Evolutionary conservation across 495 filamentous ascomycete genomes (phyloP), one percentile per base, ranked within the genome.

Genomic region (Xylaria curta): DNA sequence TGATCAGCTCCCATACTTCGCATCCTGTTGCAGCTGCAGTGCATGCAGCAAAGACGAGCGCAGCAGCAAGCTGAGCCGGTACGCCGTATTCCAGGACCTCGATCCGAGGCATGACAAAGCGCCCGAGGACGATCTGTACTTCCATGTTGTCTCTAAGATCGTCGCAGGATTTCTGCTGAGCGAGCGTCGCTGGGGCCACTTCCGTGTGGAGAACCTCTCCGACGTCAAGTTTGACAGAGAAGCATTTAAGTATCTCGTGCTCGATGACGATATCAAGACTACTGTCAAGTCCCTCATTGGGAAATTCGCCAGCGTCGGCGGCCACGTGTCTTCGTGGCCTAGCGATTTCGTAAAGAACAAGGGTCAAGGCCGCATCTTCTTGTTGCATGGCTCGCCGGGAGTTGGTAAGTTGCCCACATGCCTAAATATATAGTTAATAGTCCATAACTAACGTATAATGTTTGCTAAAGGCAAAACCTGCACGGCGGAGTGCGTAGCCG

Each of bases 161-260:
- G 75, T 83, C 62, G 75, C 78, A 3, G 82, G 80, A 0, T 84
- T 82, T 68, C 69, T 84, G 36, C 73, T 84, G 24, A 72, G 74
- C n/a, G 77, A 81, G 31, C 73, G 82, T 0, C 77, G 74, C 44
- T 84, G 82, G 82, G 81, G 78, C 58, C 69, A 78, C 68, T 75
- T 76, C 70, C 69, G 76, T 46, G 74, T 75, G 8, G 74, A 73
- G 28, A 28, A 70, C 53, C 66, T 79, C 19, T 13, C 68, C 21
- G 73, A 77, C 31, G 54, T 74, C 53, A 59, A 74, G 46, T 77
- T 77, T 47, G 77, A 77, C 67, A 74, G 53, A 31, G 75, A 77
- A 17, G 73, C 73, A 0, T 79, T 79, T 70, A 72, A 76, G 46
- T 71, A 76, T 13, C 72, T 78, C 19, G 76, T 78, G 2, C 75